phyloP scores from a whole-genome alignment of 768 basidiomycete species.

The Clitopilus passeckerianus region DNA sequence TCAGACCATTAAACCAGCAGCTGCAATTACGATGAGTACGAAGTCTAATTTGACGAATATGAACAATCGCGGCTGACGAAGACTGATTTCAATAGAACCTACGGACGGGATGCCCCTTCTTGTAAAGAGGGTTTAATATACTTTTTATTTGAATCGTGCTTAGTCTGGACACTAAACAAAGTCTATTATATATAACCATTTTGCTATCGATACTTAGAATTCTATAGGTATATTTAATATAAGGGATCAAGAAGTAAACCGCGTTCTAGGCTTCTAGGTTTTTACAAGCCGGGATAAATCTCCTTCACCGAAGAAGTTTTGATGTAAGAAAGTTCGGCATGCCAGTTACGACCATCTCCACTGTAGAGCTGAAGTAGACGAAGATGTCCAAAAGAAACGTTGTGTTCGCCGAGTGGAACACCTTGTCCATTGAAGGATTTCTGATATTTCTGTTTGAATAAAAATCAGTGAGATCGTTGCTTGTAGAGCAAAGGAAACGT shows the following conservation, averaged over 20 bases:
- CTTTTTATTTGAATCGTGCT: no score
- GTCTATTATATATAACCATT: no score
- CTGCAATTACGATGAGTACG: conserved; percentile 46
- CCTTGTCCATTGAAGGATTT: not conserved
- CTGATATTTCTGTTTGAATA: not conserved
- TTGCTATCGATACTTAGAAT: no score
- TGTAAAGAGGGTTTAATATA: not conserved
- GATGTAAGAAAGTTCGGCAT: conserved; percentile 1
- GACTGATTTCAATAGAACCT: conserved; percentile 20
- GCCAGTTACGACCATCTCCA: not conserved
- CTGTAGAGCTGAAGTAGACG: not conserved
- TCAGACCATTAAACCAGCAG: conserved; percentile 33
- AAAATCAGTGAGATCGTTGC: not conserved
- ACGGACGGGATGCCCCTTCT: conserved; percentile 32
- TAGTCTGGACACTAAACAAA: no score
- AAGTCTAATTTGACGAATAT: not conserved
- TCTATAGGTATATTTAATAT: no score
- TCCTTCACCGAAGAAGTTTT: not conserved
- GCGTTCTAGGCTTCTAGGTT: not conserved
- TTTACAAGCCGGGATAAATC: not conserved
- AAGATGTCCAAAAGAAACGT: not conserved
- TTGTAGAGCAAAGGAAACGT: not conserved
- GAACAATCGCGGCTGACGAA: not conserved
- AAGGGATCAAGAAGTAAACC: no score
- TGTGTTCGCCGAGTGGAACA: not conserved